phyloP scores from a whole-genome alignment of 2,329 filamentous ascomycete species.

The Epichloe aotearoae region DNA sequence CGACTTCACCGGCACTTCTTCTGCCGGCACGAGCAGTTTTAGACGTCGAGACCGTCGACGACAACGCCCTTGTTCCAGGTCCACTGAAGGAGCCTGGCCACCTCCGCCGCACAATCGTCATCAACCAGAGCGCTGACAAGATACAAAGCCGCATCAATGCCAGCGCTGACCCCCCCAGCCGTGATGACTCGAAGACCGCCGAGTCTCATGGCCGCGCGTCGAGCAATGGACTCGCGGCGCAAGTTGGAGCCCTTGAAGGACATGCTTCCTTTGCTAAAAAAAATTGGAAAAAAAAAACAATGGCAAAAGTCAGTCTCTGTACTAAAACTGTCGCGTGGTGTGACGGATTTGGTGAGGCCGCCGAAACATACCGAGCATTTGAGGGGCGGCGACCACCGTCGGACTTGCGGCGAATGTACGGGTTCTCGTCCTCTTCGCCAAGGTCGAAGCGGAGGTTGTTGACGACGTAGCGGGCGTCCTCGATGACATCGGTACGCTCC shows the following conservation, averaged over 20 bases:
- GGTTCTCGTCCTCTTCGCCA: constrained; percentile 69
- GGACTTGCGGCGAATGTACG: constrained; percentile 66
- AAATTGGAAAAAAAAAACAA: too few relatives aligned
- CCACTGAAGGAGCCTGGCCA: constrained; percentile 65
- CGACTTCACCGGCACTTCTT: constrained; percentile 8
- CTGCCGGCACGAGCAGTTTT: constrained; percentile 20
- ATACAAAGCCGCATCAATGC: constrained; percentile 74
- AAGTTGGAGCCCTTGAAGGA: constrained; percentile 63
- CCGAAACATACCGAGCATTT: constrained; percentile 40
- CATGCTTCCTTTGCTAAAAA: constrained; percentile 63
- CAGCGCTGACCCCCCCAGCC: constrained; percentile 70
- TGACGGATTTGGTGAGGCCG: too few relatives aligned
- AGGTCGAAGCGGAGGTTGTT: constrained; percentile 85
- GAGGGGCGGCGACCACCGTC: constrained; percentile 49
- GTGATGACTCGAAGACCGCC: constrained; percentile 63
- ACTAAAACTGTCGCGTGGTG: background rate
- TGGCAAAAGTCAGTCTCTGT: background rate
- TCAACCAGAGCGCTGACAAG: constrained; percentile 72
- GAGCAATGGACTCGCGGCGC: constrained; percentile 67
- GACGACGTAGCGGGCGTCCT: constrained; percentile 71
- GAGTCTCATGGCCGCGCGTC: constrained; percentile 63
- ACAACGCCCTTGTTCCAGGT: constrained; percentile 77
- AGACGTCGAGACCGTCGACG: constrained; percentile 76
- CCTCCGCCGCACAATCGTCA: constrained; percentile 62
- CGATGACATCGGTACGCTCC: constrained; percentile 71